Evolutionary conservation across 2,329 filamentous ascomycete genomes (phyloP), one percentile per base, ranked within the genome.

Genomic region (Fusarium proliferatum): DNA sequence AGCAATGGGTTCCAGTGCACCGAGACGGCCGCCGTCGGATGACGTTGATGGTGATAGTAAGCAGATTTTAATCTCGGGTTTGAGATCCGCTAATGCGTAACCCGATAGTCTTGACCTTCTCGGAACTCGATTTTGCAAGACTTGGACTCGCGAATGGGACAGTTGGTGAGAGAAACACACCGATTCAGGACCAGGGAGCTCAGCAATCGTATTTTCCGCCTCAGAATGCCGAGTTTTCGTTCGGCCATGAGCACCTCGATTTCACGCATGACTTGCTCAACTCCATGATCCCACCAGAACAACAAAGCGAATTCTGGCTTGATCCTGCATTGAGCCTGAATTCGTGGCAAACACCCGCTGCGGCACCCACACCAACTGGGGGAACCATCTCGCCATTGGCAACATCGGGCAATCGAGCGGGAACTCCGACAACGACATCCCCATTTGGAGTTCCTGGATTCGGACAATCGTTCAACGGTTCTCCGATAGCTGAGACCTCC

Each of bases 121-220:
- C 70, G 6, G 70, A 72, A 17, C 66, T 72, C 19, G 70, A 72
- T n/a, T 73, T 72, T 15, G 70, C 69, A 7, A 65, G 70, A 15
- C 69, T 72, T 15, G 70, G 69, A 2, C 55, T 72, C 13, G 39
- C 19, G 3, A 61, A 30, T 17, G 45, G 41, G 9, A 13, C 38
- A 1, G 10, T 21, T 2, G 7, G 34, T 21, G 36, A 30, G 21
- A 15, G 12, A 6, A 28, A 33, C 3, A 2, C 65, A 21, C 6
- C 59, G 6, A 7, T 28, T 3, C 9, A 36, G 6, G 16, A 9
- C 6, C 15, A 28, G 1, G 6, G 13, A 13, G 6, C 33, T 0
- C 45, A 65, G 7, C 33, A 45, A 2, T 48, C 53, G 10, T 56
- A 38, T 23, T 69, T 70, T 21, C 26, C 45, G 3, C 33, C 9